phyloP scores from a whole-genome alignment of 2,329 filamentous ascomycete genomes.

The Colletotrichum sidae region DNA sequence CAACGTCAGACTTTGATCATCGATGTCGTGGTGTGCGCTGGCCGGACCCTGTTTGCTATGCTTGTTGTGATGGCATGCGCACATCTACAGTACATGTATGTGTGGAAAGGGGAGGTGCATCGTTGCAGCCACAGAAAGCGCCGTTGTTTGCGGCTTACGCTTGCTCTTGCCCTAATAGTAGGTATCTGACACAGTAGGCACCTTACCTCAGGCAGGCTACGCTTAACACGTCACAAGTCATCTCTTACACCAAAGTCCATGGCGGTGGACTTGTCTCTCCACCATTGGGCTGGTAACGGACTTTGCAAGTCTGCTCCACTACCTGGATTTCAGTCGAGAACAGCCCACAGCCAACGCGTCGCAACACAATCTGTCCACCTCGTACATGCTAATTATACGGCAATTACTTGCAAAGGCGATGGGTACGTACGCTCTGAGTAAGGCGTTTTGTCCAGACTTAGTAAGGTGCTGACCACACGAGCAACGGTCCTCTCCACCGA shows the following conservation, averaged over 20 bases:
- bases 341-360: too few species aligned
- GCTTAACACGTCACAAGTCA: constrained; percentile 30
- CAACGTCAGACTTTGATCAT: too few species aligned
- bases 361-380: background rate
- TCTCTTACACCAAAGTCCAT: background rate
- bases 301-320: too few species aligned
- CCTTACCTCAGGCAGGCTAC: background rate
- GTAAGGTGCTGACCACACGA: background rate
- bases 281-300: constrained; percentile 12
- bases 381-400: background rate
- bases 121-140: constrained; percentile 1
- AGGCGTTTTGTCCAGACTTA: too few species aligned
- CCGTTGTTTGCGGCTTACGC: constrained; percentile 26
- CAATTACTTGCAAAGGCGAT: too few species aligned
- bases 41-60: constrained; percentile 9
- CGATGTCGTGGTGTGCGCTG: too few species aligned
- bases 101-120: constrained; percentile 10
- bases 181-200: too few species aligned
- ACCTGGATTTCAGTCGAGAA: too few species aligned
- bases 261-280: constrained; percentile 22
- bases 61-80: background rate
- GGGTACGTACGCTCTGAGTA: too few species aligned
- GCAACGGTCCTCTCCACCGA: constrained; percentile 24
- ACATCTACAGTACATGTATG: background rate
- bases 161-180: background rate